Base-by-base conservation (phyloP, 2,329 filamentous ascomycete genomes). In the Ceratocystis albifundus region DNA sequence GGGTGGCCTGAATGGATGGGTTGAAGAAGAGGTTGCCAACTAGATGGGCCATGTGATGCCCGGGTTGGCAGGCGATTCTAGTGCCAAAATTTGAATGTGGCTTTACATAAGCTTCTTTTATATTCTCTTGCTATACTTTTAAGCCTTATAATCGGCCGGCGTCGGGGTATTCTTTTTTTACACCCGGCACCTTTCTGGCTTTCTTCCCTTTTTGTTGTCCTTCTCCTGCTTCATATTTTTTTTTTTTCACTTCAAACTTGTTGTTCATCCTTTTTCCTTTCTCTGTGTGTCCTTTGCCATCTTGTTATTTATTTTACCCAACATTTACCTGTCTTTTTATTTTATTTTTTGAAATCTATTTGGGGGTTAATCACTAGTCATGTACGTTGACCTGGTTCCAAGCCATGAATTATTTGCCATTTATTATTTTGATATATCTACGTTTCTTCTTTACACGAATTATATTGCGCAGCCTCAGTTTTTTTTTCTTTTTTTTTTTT, bases 1-100 rank as follows among this genome's bases (percentile, higher is more conserved):
- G 72, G 81, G 83, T 69, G 82, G 82, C 5, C 74, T 87, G 70
- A 86, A 86, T 70, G 84, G 84, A 65, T 88, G 85, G 85, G 83
- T 84, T 45, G 84, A 87, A 74, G 84, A 87, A 73, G 83, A 85
- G 74, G 82, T 85, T 69, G 80, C 80, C 67, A 85, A 85, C 75
- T 85, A 75, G 76, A 59, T n/a, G 15, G 15, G 6, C 3, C 6
- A n/a, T 15, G 5, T 5, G 7, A 30, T n/a, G 1, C 17, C 55
- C n/a, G n/a, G 3, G 68, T 63, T 15, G 32, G 10, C 25, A 44
- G 36, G 50, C 4, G 46, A 20, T 20, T 48, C 63, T 41, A 10
- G 62, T 28, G 25, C 62, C 30, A 44, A 25, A 64, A 28, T 15
- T 36, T n/a, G 8, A 64, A 65, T 65, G 41, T 57, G 62, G 67